A percentile compares a stretch with the other conserved stretches of the same genome.
phyloP scores from a whole-genome alignment of 164 flowering plant species.

The Berberis vulgaris region DNA sequence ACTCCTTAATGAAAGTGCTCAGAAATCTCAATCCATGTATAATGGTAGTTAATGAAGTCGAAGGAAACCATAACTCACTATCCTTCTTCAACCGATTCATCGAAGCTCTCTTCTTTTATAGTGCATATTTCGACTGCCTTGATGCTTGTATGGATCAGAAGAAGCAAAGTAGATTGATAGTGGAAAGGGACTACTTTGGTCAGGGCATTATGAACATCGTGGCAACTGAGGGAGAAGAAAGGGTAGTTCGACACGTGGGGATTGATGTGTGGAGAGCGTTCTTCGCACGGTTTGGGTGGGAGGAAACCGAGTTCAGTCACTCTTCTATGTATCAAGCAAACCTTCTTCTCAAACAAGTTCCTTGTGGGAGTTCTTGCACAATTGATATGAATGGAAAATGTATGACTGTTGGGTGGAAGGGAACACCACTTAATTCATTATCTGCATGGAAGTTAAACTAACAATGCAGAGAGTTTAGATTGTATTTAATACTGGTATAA shows the following conservation, averaged over 20 bases:
- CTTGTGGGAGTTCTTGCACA: constrained; percentile 30
- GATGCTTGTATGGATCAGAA: constrained; percentile 17
- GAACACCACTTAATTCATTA: constrained; percentile 37
- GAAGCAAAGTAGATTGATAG: constrained; percentile 16
- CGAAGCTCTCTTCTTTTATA: constrained; percentile 42
- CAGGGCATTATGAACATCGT: too few species aligned
- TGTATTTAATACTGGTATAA: too few species aligned
- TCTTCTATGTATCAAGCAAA: constrained; percentile 36
- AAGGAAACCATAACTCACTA: too few species aligned
- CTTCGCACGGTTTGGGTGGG: constrained; percentile 39
- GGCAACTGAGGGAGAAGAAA: too few species aligned
- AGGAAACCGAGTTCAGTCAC: constrained; percentile 36
- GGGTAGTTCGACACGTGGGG: too few species aligned
- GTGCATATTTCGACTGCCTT: constrained; percentile 31
- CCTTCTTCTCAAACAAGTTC: constrained; percentile 23
- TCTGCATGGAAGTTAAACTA: constrained; percentile 37
- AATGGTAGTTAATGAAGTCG: too few species aligned
- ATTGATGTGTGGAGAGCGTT: constrained; percentile 5
- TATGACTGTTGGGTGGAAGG: constrained; percentile 46
- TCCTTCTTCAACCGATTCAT: too few species aligned
- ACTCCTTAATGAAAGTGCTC: too few species aligned
- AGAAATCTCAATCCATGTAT: too few species aligned
- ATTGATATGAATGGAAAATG: constrained; percentile 14
- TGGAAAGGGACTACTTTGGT: constrained; percentile 18
- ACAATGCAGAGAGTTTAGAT: constrained; percentile 11